phyloP scores from a whole-genome alignment of 148 eudicot species.

The Rhododendron molle region DNA sequence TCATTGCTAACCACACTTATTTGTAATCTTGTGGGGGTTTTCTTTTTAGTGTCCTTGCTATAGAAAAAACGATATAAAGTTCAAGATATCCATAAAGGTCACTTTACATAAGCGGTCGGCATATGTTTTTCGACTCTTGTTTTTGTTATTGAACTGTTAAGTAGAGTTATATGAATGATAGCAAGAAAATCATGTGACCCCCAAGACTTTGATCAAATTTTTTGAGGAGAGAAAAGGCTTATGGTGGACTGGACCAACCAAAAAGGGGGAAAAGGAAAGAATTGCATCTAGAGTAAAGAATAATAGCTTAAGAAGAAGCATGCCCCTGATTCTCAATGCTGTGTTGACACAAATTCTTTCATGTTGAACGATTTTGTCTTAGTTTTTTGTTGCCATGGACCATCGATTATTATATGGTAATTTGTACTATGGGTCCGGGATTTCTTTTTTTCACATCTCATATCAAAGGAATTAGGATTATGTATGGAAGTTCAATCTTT shows the following conservation, averaged over 20 bases:
- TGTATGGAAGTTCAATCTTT: not conserved
- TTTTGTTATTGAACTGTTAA: not conserved
- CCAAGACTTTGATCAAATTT: not conserved
- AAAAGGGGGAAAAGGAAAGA: not conserved
- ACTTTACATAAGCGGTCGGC: not conserved
- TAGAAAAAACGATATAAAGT: not conserved
- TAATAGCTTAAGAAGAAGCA: not conserved
- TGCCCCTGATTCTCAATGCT: not conserved
- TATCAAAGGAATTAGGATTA: no score
- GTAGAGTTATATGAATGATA: not conserved
- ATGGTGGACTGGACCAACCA: not conserved
- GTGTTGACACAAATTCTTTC: not conserved
- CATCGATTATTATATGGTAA: not conserved
- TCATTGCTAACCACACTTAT: no score
- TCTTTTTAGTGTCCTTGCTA: no score
- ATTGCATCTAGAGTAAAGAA: not conserved
- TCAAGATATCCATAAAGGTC: not conserved
- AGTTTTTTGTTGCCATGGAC: not conserved
- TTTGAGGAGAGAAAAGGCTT: not conserved
- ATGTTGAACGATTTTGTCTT: not conserved
- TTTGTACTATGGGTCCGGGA: not conserved
- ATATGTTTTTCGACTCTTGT: not conserved
- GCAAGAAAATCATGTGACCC: not conserved
- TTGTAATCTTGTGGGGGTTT: no score
- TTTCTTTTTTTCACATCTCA: not conserved